phyloP scores from a whole-genome alignment of 768 basidiomycete genomes.

The Boletus speciosus region DNA sequence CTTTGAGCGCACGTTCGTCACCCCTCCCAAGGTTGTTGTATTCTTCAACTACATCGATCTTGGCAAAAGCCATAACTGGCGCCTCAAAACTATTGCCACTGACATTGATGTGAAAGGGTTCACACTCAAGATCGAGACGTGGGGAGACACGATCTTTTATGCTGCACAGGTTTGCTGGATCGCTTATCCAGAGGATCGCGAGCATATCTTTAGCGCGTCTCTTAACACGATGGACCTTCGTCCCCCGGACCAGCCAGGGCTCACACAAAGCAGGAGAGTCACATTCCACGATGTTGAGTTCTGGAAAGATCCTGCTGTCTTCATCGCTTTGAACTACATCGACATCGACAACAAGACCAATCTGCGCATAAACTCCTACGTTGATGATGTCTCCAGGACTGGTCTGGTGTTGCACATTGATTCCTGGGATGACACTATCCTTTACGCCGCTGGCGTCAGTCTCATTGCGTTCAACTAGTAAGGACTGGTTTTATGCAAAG shows the following conservation, averaged over 20 bases:
- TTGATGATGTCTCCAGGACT: not conserved
- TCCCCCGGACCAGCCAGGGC: not conserved
- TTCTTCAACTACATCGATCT: slow-evolving; percentile 17
- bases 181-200: slow-evolving; percentile 20
- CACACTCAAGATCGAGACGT: slow-evolving; percentile 12
- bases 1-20: slow-evolving; percentile 13
- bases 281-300: slow-evolving; percentile 6
- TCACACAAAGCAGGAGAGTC: slow-evolving; percentile 2
- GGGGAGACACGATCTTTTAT: slow-evolving; percentile 6
- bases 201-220: slow-evolving; percentile 15
- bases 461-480: not conserved
- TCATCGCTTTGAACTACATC: slow-evolving; percentile 17
- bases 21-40: slow-evolving; percentile 14
- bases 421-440: slow-evolving; percentile 9
- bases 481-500: not conserved
- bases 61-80: slow-evolving; percentile 4
- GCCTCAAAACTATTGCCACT: slow-evolving; percentile 2
- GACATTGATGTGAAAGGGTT: slow-evolving; percentile 12
- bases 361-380: slow-evolving; percentile 15
- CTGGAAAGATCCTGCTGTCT: slow-evolving; percentile 14
- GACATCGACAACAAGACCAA: slow-evolving; percentile 4
- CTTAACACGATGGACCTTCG: slow-evolving; percentile 8
- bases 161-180: slow-evolving; percentile 11
- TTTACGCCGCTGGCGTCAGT: not conserved
- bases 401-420: slow-evolving; percentile 8